Evolutionary conservation across 2,329 filamentous ascomycete species (phyloP).

Genomic region (Helminthosporium solani): DNA sequence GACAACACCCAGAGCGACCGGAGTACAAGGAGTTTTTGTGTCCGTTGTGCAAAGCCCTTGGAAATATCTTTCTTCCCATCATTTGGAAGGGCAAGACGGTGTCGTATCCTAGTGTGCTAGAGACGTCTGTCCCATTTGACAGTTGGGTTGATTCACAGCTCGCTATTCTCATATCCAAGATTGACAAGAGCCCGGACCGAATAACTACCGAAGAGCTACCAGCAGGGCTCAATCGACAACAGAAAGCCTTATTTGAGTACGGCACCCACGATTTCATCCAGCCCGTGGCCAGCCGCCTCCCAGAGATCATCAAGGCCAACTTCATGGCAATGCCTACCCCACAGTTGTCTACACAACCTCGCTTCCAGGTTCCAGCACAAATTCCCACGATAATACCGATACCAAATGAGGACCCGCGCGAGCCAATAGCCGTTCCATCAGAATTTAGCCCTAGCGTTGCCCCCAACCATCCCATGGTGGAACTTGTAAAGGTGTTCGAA

Average conservation of each 20-base stretch:
- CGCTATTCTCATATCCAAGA: slow-evolving; percentile 48
- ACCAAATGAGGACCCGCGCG: slow-evolving; percentile 24
- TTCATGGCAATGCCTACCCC: slow-evolving; percentile 23
- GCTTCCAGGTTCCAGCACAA: slow-evolving; percentile 37
- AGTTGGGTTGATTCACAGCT: slow-evolving; percentile 67
- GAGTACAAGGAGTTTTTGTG: slow-evolving; percentile 88
- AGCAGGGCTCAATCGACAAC: slow-evolving; percentile 39
- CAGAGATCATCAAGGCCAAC: slow-evolving; percentile 34
- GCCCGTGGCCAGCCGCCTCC: slow-evolving; percentile 47
- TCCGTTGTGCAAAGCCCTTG: slow-evolving; percentile 92
- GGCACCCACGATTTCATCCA: slow-evolving; percentile 53
- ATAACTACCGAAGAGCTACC: slow-evolving; percentile 24
- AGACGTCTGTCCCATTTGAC: slow-evolving; percentile 60
- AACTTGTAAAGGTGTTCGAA: slow-evolving; percentile 57
- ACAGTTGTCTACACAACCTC: slow-evolving; percentile 19
- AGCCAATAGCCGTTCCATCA: slow-evolving; percentile 22
- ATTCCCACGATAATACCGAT: slow-evolving; percentile 12
- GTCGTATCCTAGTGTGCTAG: slow-evolving; percentile 72
- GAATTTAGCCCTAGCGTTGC: slow-evolving; percentile 20
- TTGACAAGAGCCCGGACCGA: slow-evolving; percentile 49
- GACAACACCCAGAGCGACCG: slow-evolving; percentile 85
- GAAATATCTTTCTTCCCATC: slow-evolving; percentile 91
- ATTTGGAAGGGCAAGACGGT: slow-evolving; percentile 94
- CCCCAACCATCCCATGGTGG: slow-evolving; percentile 38
- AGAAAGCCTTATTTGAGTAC: slow-evolving; percentile 55